These are phyloP conservation scores for Cynara cardunculus DNA, from an alignment of 129 eudicot species.

Conservation along the genomic window DNA sequence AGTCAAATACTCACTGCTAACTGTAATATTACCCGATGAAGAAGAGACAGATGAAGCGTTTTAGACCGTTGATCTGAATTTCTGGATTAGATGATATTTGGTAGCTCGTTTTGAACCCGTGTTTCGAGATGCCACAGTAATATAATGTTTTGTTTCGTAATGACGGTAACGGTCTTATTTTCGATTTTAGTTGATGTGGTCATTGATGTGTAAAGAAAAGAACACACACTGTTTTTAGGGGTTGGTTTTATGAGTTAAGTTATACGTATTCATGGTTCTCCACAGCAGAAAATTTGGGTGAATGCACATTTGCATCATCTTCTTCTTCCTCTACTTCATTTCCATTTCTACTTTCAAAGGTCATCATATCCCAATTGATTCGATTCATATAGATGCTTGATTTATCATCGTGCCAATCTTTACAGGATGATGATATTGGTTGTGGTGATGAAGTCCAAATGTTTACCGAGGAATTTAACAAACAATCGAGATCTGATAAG, in stretches of 20 bases:
- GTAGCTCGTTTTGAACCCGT: not conserved
- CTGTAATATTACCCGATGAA: constrained; percentile 72
- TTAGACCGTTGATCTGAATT: not conserved
- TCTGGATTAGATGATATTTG: not conserved
- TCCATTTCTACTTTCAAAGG: no score
- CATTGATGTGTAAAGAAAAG: not conserved
- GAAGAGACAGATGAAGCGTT: constrained; percentile 33
- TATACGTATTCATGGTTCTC: not conserved
- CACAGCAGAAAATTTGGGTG: not conserved
- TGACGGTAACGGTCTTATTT: not conserved
- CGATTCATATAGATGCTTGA: no score
- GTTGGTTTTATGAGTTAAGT: not conserved
- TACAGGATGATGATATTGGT: no score
- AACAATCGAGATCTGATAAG: no score
- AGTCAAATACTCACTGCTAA: constrained; percentile 80
- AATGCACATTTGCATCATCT: no score
- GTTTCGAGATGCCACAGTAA: not conserved
- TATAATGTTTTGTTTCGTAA: not conserved
- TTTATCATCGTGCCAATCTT: no score
- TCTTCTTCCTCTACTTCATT: no score
- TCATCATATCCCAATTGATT: no score
- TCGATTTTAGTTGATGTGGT: not conserved
- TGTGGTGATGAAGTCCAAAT: no score
- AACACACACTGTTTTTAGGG: not conserved
- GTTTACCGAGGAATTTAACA: no score